A percentile compares a stretch with the other conserved stretches of the same genome.
Conservation (phyloP, 805 yeast species). For the Saccharomycopsis synnaedendra region DNA sequence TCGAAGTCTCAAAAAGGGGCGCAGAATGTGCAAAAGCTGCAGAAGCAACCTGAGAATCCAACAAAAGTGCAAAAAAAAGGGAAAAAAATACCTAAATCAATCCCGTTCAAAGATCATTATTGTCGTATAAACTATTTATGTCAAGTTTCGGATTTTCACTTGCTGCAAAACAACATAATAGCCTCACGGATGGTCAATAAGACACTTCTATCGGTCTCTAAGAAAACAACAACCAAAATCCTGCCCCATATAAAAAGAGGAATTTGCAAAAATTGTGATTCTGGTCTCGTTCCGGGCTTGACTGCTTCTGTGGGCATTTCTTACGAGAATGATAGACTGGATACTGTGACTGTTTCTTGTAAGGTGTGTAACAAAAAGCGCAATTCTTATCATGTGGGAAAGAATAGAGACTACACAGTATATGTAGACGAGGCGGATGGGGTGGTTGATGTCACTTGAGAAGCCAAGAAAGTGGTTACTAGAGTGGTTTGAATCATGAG, state of each 20-base stretch:
- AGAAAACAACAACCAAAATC: slow-evolving; percentile 11
- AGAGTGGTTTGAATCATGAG: no score
- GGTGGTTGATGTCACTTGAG: no score
- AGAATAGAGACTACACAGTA: background rate
- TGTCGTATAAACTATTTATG: slow-evolving; percentile 11
- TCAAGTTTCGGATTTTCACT: slow-evolving; percentile 6
- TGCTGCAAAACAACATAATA: background rate
- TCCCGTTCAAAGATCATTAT: slow-evolving; percentile 11
- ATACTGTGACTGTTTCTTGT: background rate
- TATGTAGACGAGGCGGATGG: no score
- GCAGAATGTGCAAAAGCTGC: no score
- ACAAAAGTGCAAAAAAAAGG: background rate
- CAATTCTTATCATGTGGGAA: background rate
- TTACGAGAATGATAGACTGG: background rate
- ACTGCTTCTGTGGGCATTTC: slow-evolving; percentile 1
- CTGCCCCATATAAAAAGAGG: slow-evolving; percentile 10
- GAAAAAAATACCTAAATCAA: slow-evolving; percentile 3
- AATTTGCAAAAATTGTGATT: slow-evolving; percentile 11
- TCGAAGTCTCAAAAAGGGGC: no score
- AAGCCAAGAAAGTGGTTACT: no score
- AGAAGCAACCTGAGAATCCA: background rate
- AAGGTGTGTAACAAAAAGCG: background rate
- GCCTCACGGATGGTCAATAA: slow-evolving; percentile 9
- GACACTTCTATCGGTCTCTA: slow-evolving; percentile 9
- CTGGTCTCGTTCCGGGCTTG: slow-evolving; percentile 9